A percentile compares a stretch with the other conserved stretches of the same genome.
These are phyloP conservation scores for Candida oleophila DNA, from an alignment of 805 yeast species.

Conservation along the genomic window DNA sequence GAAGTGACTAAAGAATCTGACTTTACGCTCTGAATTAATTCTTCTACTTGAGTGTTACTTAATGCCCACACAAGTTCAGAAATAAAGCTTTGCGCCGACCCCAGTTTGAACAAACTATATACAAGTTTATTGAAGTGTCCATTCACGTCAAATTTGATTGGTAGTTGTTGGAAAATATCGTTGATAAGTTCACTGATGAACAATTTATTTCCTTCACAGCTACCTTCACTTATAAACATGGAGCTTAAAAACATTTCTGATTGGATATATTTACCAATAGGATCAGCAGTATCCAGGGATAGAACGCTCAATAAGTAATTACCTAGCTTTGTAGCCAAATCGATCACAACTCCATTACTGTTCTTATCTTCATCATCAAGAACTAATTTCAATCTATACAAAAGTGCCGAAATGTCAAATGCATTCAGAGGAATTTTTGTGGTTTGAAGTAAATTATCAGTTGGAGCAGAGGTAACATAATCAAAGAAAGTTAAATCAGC, in stretches of 20 bases:
- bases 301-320: constrained; percentile 23
- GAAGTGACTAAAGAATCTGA: not conserved
- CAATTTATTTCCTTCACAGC: constrained; percentile 13
- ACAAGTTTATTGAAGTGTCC: constrained; percentile 13
- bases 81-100: constrained; percentile 6
- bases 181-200: constrained; percentile 30
- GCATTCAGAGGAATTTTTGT: constrained; percentile 43
- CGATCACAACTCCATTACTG: constrained; percentile 23
- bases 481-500: constrained; percentile 8
- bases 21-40: constrained; percentile 6
- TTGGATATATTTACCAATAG: constrained; percentile 14
- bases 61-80: constrained; percentile 26
- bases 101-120: constrained; percentile 6
- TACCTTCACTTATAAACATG: constrained; percentile 15
- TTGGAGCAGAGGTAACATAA: constrained; percentile 10
- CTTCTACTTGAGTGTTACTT: constrained; percentile 17
- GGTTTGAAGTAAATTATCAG: constrained; percentile 29
- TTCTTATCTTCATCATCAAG: constrained; percentile 20
- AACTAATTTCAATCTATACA: constrained; percentile 38
- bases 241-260: constrained; percentile 27
- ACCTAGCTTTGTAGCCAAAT: constrained; percentile 45
- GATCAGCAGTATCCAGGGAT: constrained; percentile 7
- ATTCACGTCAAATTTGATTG: constrained; percentile 6
- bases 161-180: constrained; percentile 35
- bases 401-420: constrained; percentile 47